These are phyloP conservation scores for Silene coronaria DNA, from an alignment of 179 eudicot genomes.

Conservation along the genomic window DNA sequence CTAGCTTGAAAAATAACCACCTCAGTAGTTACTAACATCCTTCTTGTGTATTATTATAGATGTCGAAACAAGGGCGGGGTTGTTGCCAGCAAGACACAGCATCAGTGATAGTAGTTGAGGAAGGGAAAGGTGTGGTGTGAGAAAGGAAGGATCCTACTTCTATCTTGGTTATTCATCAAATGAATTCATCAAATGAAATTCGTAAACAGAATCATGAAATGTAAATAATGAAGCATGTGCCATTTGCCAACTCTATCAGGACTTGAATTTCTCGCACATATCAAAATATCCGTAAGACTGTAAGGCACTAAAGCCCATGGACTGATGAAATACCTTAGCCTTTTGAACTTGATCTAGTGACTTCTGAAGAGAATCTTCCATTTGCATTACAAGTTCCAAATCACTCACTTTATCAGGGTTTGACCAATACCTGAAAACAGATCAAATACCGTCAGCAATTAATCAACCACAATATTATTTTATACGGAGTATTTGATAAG, in stretches of 20 bases:
- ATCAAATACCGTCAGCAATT: not conserved
- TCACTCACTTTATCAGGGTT: conserved; percentile 32
- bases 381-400: conserved; percentile 37
- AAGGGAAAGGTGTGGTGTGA: not conserved
- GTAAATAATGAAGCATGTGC: too few species aligned
- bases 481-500: not conserved
- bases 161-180: too few species aligned
- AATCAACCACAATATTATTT: not conserved
- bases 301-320: not conserved
- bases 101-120: not conserved
- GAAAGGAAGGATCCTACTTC: too few species aligned
- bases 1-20: too few species aligned
- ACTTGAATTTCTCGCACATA: not conserved
- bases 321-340: conserved; percentile 34
- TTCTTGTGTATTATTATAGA: not conserved
- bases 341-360: conserved; percentile 35
- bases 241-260: too few species aligned
- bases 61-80: not conserved
- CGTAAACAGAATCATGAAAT: too few species aligned
- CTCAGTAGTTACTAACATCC: not conserved
- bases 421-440: conserved; percentile 42
- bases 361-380: conserved; percentile 42
- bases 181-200: too few species aligned
- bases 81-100: not conserved
- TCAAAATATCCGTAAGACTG: not conserved